Evolutionary conservation across 1,284 basidiomycete species (phyloP).

Genomic region (Irpex sp.): DNA sequence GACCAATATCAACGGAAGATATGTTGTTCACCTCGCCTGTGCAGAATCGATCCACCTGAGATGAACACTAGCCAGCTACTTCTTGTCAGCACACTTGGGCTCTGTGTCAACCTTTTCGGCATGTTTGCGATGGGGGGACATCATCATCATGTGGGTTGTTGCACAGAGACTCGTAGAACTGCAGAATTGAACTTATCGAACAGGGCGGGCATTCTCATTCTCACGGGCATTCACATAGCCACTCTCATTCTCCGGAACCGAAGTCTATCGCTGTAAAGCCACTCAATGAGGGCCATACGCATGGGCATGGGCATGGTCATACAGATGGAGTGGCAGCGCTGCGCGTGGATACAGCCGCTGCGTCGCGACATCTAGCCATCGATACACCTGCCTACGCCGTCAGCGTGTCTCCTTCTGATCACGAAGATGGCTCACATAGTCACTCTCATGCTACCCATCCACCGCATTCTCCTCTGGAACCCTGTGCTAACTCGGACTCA

Average conservation of each 20-base stretch:
- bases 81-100: constrained; percentile 84
- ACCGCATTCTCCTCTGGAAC: neutral
- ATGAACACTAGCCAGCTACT: constrained; percentile 97
- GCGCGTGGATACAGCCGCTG: constrained; percentile 23
- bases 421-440: neutral
- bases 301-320: constrained; percentile 11
- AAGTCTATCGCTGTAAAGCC: constrained; percentile 24
- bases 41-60: constrained; percentile 89
- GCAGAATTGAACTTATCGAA: neutral
- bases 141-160: constrained; percentile 70
- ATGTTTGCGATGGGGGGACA: constrained; percentile 99
- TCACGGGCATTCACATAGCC: constrained; percentile 25
- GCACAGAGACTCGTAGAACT: no score
- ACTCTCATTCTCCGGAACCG: constrained; percentile 27
- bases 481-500: constrained; percentile 15
- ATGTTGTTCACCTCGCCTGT: neutral
- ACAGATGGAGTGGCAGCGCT: constrained; percentile 5
- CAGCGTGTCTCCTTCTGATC: neutral
- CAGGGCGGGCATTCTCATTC: constrained; percentile 33
- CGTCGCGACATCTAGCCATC: neutral
- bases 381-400: neutral
- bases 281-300: constrained; percentile 25
- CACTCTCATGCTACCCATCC: neutral
- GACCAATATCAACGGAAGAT: no score
- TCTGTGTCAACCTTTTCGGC: constrained; percentile 95